These are phyloP conservation scores for Umbelopsis isabellina DNA, from an alignment of 192 early-diverging fungal genomes.

Conservation along the genomic window DNA sequence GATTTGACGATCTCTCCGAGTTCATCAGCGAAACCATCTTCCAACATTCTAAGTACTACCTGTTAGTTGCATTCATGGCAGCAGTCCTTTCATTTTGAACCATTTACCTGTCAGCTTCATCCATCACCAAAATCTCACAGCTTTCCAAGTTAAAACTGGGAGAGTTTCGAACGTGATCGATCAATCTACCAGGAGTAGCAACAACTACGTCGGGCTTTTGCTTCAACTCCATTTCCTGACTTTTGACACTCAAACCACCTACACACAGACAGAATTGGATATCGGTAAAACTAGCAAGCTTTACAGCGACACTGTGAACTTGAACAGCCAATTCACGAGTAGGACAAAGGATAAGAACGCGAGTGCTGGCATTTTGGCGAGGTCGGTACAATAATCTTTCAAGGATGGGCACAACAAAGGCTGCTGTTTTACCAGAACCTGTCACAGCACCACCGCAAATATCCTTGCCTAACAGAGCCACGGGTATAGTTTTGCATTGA, in stretches of 20 bases:
- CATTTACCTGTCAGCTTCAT: conserved; percentile 93
- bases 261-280: conserved; percentile 87
- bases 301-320: conserved; percentile 89
- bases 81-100: neutral
- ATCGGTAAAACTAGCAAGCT: conserved; percentile 87
- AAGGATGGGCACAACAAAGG: conserved; percentile 94
- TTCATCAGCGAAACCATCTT: conserved; percentile 97
- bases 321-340: conserved; percentile 98
- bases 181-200: conserved; percentile 97
- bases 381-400: conserved; percentile 94
- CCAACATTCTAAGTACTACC: conserved; percentile 72
- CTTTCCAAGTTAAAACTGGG: conserved; percentile 81
- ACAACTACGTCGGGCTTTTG: conserved; percentile 92
- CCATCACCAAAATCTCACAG: conserved; percentile 97
- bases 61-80: neutral
- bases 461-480: conserved; percentile 94
- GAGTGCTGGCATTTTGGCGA: conserved; percentile 71
- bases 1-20: conserved; percentile 92
- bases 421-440: conserved; percentile 98
- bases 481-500: conserved; percentile 89
- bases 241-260: conserved; percentile 84
- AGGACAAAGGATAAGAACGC: conserved; percentile 92
- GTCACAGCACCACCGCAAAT: conserved; percentile 98
- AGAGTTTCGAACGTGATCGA: conserved; percentile 97
- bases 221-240: conserved; percentile 87